Percentiles rank a stretch among this genome's conserved stretches.
Conservation (phyloP, 2,329 filamentous ascomycete genomes). For the Chaetomiaceae sp. region DNA sequence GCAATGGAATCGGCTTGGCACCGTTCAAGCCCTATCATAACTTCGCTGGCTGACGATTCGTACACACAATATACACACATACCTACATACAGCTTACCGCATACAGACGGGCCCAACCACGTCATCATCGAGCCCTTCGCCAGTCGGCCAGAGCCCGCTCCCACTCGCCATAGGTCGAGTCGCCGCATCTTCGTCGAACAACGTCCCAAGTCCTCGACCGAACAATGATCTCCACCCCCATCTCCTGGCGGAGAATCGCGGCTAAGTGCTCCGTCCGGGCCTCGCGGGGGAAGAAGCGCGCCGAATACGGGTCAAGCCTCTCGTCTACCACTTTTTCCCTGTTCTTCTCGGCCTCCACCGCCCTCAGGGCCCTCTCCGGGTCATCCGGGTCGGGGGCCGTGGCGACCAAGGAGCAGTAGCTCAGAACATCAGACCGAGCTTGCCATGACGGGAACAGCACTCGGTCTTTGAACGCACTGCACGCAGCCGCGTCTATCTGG, state of each 20-base stretch:
- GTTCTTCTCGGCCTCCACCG: conserved; percentile 63
- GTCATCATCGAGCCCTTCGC: too few species aligned
- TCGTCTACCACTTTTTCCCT: conserved; percentile 76
- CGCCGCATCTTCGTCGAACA: conserved; percentile 67
- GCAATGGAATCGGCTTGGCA: too few species aligned
- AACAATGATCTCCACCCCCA: conserved; percentile 71
- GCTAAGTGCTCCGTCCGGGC: conserved; percentile 75
- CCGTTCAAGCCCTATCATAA: too few species aligned
- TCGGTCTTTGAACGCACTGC: conserved; percentile 64
- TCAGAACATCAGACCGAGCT: conserved; percentile 71
- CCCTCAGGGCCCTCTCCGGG: conserved; percentile 63
- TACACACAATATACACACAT: neutral
- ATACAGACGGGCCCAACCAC: too few species aligned
- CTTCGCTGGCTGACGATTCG: too few species aligned
- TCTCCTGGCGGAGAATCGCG: conserved; percentile 65
- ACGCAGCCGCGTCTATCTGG: conserved; percentile 56
- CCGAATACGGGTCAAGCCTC: conserved; percentile 85
- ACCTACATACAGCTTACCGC: too few species aligned
- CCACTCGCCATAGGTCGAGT: conserved; percentile 48
- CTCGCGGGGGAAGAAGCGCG: conserved; percentile 72
- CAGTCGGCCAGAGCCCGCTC: conserved; percentile 60
- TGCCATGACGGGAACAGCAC: conserved; percentile 89
- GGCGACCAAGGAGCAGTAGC: conserved; percentile 84
- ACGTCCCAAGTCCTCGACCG: conserved; percentile 75
- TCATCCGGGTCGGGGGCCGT: conserved; percentile 83